Base-by-base conservation (phyloP, 176 grass and related monocot species). In the Tuctoria greenei region DNA sequence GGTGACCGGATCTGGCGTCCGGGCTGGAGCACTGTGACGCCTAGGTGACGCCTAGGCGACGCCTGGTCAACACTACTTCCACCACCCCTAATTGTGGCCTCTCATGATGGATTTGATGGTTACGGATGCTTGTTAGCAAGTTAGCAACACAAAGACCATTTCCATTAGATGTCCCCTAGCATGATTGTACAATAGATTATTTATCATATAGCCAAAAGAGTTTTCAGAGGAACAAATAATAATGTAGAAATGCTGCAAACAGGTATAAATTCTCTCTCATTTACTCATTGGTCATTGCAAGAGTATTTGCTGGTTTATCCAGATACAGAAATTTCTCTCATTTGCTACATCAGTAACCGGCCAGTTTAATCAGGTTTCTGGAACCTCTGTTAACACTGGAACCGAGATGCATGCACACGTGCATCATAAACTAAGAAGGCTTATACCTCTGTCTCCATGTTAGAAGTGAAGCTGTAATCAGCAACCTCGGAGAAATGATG, bases 401-500 rank as follows among this genome's bases (percentile, higher is more conserved):
- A 86, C 40, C 20, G 72, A 64, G 50, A 77, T 31, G 57, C 31
- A 64, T 31, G 69, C 43, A 71, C n/a, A 40, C 46, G n/a, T 58
- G 55, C 4, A 12, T 21, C 37, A 61, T 51, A 77, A 64, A 45
- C 10, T 76, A 21, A 67, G 77, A 82, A 78, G 47, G 35, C 73
- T 67, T 61, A 68, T 86, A 98, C 95, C 95, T 98, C 89, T 70
- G 83, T 94, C 79, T 98, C 95, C 95, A 98, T 87, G 86, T 86
- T 83, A 82, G 95, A 91, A 59, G 91, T 98, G 79, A 98, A 98
- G 65, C 89, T 88, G 67, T 84, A 88, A 88, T 98, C 85, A 24
- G 87, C 80, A 79, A 98, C 85, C 76, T 98, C 95, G 20, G 84
- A 87, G 76, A 98, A 98, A 88, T 92, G 86, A 67, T 92, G 84